These are phyloP conservation scores for Amanita rubescens DNA, from an alignment of 768 basidiomycete genomes.

Conservation along the genomic window DNA sequence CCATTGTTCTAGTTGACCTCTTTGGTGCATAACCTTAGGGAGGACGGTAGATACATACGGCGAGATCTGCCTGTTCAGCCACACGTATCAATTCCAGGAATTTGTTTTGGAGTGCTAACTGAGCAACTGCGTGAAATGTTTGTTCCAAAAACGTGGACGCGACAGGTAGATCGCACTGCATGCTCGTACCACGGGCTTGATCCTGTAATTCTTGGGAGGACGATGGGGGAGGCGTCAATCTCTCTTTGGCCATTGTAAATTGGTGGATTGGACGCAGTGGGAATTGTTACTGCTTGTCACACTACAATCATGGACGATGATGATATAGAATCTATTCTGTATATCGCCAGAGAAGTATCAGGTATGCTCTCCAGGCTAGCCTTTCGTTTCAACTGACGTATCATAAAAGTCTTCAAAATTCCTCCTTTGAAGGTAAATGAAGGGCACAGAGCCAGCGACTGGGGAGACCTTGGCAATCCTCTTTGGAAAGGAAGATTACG, in stretches of 20 bases:
- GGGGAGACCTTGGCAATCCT: slow-evolving; percentile 79
- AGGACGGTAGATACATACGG: slow-evolving; percentile 30
- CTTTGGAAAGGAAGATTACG: slow-evolving; percentile 91
- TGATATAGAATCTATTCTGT: slow-evolving; percentile 85
- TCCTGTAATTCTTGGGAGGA: slow-evolving; percentile 51
- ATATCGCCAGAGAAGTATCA: slow-evolving; percentile 86
- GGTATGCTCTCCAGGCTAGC: slow-evolving; percentile 37
- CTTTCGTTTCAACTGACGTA: slow-evolving; percentile 8
- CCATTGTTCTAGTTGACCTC: slow-evolving; percentile 23
- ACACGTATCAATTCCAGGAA: slow-evolving; percentile 33
- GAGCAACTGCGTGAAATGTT: slow-evolving; percentile 36
- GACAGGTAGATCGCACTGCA: slow-evolving; percentile 11
- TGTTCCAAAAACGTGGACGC: slow-evolving; percentile 28
- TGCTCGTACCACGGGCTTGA: slow-evolving; percentile 28
- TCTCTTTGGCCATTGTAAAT: slow-evolving; percentile 45
- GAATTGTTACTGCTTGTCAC: slow-evolving; percentile 9
- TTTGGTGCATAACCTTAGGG: not conserved
- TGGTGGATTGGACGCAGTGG: slow-evolving; percentile 8
- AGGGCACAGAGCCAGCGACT: slow-evolving; percentile 87
- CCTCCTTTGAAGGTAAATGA: slow-evolving; percentile 82
- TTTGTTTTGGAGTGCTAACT: slow-evolving; percentile 37
- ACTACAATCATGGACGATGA: slow-evolving; percentile 57
- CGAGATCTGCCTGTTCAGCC: slow-evolving; percentile 48
- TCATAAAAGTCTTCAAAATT: slow-evolving; percentile 77
- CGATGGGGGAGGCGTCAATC: slow-evolving; percentile 57